A percentile compares a stretch with the other conserved stretches of the same genome.
Conservation (phyloP, 140 eudicot genomes). For the Ambrosia hybrid region DNA sequence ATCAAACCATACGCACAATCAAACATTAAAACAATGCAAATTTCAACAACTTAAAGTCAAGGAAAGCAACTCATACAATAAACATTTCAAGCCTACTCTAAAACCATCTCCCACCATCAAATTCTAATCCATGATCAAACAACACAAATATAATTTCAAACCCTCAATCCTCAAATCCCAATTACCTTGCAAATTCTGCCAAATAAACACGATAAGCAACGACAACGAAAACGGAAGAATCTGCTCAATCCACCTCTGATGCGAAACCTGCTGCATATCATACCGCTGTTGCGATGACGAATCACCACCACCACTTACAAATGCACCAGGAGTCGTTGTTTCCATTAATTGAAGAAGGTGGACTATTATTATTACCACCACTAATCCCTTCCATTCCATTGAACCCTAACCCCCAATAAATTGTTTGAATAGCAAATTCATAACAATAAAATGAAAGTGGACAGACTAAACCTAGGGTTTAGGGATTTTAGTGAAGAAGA, state of each 20-base stretch:
- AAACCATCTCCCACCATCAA: slow-evolving; percentile 19
- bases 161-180: neutral
- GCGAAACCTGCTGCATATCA: slow-evolving; percentile 80
- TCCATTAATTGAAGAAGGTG: too few relatives aligned
- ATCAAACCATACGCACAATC: too few relatives aligned
- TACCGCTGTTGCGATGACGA: slow-evolving; percentile 66
- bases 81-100: neutral
- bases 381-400: too few relatives aligned
- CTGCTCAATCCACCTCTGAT: slow-evolving; percentile 68
- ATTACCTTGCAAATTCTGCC: slow-evolving; percentile 97
- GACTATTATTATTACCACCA: too few relatives aligned
- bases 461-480: too few relatives aligned
- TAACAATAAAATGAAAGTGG: too few relatives aligned
- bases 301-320: slow-evolving; percentile 33
- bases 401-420: too few relatives aligned
- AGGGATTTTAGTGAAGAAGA: too few relatives aligned
- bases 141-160: too few relatives aligned
- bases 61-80: too few relatives aligned
- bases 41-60: neutral
- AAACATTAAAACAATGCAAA: neutral
- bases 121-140: slow-evolving; percentile 1
- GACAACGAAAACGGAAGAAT: slow-evolving; percentile 84
- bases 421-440: too few relatives aligned
- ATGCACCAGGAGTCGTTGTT: too few relatives aligned
- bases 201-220: slow-evolving; percentile 73